Percentiles rank a stretch among this genome's conserved stretches.
phyloP scores from a whole-genome alignment of 306 rosid genomes.

The Lathyrus tuberosus region DNA sequence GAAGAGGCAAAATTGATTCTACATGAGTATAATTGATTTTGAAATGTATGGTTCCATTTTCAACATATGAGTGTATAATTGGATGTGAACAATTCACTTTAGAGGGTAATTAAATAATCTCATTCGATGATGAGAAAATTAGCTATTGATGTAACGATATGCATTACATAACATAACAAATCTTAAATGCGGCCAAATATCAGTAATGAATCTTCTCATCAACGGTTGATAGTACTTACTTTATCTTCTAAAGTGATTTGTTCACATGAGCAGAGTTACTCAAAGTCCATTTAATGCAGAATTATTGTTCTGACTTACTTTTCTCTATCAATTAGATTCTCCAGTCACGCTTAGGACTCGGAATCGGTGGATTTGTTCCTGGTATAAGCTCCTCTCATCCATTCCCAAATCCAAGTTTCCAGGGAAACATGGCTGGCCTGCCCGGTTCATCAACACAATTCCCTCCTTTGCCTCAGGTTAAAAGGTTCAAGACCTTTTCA shows the following conservation, averaged over 20 bases:
- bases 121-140: not conserved
- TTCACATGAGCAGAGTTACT: not conserved
- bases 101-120: not conserved
- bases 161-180: not conserved
- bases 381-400: constrained; percentile 68
- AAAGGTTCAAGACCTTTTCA: constrained; percentile 35
- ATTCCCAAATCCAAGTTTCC: constrained; percentile 62
- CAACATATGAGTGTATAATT: too few species aligned
- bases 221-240: not conserved
- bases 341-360: constrained; percentile 61
- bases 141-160: not conserved
- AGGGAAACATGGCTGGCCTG: constrained; percentile 59
- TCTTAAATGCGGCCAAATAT: not conserved
- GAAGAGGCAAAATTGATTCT: too few species aligned
- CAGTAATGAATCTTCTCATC: not conserved
- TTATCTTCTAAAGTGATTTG: not conserved
- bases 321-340: constrained; percentile 59
- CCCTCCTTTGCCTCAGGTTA: constrained; percentile 80
- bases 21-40: too few species aligned
- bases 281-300: not conserved
- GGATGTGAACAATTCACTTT: not conserved
- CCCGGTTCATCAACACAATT: constrained; percentile 61
- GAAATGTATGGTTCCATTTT: too few species aligned
- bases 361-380: constrained; percentile 60
- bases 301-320: constrained; percentile 23